These are phyloP conservation scores for Stephania yunnanensis DNA, from an alignment of 164 flowering plant species.

Conservation along the genomic window DNA sequence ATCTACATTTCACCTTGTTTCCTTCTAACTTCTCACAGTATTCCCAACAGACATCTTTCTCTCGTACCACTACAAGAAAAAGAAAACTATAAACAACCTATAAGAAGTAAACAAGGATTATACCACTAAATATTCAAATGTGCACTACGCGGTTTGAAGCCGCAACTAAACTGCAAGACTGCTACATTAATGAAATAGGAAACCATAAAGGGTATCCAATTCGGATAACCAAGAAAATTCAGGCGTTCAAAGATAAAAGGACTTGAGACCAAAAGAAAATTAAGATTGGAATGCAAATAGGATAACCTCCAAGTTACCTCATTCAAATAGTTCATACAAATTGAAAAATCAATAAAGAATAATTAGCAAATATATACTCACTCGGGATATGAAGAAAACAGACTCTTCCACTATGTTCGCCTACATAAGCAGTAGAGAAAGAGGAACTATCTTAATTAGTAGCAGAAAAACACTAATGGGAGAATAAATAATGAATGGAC, in stretches of 20 bases:
- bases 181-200: neutral
- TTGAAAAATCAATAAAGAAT: neutral
- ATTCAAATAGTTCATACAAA: neutral
- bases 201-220: neutral
- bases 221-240: neutral
- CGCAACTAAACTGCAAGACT: neutral
- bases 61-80: slow-evolving; percentile 70
- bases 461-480: neutral
- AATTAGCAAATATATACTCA: neutral
- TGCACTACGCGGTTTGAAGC: neutral
- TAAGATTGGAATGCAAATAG: neutral
- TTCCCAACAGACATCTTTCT: slow-evolving; percentile 93
- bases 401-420: slow-evolving; percentile 3
- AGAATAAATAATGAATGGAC: neutral
- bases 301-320: neutral
- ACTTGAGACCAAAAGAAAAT: neutral
- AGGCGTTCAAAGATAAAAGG: neutral
- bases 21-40: slow-evolving; percentile 90
- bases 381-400: slow-evolving; percentile 3
- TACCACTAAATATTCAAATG: neutral
- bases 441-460: neutral
- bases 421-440: slow-evolving; percentile 2
- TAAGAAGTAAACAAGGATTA: neutral
- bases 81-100: neutral
- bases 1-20: slow-evolving; percentile 84